Conservation (phyloP, 2,329 filamentous ascomycete genomes). For the Camillea tinctor region DNA sequence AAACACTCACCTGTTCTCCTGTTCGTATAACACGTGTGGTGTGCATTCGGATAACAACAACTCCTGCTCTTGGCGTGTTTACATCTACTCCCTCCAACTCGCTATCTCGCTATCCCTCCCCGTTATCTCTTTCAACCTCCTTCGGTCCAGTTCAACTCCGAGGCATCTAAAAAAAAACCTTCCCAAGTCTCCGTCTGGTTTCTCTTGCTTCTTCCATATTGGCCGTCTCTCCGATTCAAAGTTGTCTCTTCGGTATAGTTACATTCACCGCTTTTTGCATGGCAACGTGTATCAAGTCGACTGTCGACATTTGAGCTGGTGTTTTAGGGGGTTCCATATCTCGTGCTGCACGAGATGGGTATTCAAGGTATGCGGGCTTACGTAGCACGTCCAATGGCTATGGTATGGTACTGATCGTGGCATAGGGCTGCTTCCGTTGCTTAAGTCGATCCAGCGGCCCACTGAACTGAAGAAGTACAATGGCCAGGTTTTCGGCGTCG, state of each 20-base stretch:
- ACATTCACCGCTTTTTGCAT: conserved; percentile 7
- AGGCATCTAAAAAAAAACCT: not conserved
- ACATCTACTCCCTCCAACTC: conserved; percentile 6
- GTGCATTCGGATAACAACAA: conserved; percentile 9
- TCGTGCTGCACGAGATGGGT: conserved; percentile 23
- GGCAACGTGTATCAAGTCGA: conserved; percentile 6
- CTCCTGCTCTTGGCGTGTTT: conserved; percentile 25
- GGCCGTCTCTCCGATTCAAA: not conserved
- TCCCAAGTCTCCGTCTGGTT: not conserved
- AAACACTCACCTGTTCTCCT: too few species aligned
- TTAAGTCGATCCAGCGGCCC: conserved; percentile 95
- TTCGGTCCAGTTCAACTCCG: conserved; percentile 4
- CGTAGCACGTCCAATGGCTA: not conserved
- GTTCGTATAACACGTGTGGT: too few species aligned
- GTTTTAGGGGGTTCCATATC: conserved; percentile 1
- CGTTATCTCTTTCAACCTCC: conserved; percentile 7
- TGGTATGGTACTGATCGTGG: not conserved
- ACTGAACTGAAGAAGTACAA: conserved; percentile 82
- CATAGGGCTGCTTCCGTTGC: conserved; percentile 78
- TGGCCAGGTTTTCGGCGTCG: conserved; percentile 88
- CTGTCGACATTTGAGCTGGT: not conserved
- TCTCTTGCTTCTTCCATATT: not conserved
- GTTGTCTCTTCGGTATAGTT: not conserved
- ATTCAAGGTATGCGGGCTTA: conserved; percentile 29
- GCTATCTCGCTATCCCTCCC: not conserved